Evolutionary conservation across 2,329 filamentous ascomycete species (phyloP), one percentile per base, ranked within the genome.

Genomic region (Phialophora macrospora): DNA sequence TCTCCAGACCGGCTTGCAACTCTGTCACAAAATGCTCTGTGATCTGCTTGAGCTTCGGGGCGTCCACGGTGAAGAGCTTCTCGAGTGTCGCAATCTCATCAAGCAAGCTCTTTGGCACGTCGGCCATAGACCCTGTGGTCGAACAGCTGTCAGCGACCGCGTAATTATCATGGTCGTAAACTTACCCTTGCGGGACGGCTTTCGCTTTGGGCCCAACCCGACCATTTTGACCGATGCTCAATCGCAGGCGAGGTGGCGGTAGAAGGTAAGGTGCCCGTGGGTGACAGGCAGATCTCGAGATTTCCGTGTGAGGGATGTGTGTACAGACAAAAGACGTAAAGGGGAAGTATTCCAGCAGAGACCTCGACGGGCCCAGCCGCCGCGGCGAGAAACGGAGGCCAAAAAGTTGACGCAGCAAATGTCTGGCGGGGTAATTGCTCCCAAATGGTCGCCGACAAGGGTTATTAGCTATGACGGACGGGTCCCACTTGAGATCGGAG

Each of bases 11-110:
- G 80, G 96, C 96, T 69, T 88, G 86, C 62, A 99, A 86, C 82
- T 99, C 95, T 38, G 84, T 85, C 58, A 96, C 84, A 77, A 99
- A 99, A 78, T 97, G 94, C 60, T 91, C 84, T 49, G 92, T 94
- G 75, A 99, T 93, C 71, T 90, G 80, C 85, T 98, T 98, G 63
- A 98, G 87, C 82, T 91, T 96, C 44, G 85, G 80, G 0, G 85
- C 85, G 71, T 90, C 86, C 54, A 98, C 88, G 11, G 88, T 90
- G 80, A 99, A 97, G 61, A 90, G 79, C 64, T 93, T 85, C 82
- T 98, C 95, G 26, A 98, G 85, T 68, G 86, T 84, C 77, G 91
- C 88, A 75, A 98, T 93, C 80, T 97, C 90, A 61, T 84, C 78
- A 77, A 92, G 82, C 71, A 97, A 86, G 79, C 92, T 88, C 81